Base-by-base conservation (phyloP, 2,329 filamentous ascomycete genomes). In the Epichloe brachyelytri region DNA sequence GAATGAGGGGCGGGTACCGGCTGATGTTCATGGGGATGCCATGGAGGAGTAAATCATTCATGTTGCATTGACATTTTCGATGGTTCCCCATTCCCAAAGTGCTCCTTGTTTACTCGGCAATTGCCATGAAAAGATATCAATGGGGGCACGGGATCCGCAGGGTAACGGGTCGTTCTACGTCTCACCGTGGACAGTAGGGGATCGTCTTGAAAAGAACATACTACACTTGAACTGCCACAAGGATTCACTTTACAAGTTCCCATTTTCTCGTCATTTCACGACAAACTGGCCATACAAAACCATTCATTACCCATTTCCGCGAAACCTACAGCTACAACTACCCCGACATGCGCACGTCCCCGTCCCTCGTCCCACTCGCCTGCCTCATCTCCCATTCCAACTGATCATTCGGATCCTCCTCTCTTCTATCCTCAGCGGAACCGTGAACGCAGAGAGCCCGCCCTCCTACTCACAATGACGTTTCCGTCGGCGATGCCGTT, bases 1-100 rank as follows among this genome's bases (percentile, higher is more conserved):
- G 57, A 86, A 87, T 55, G 91, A 97, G 67, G 93, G 93, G 2
- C 76, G 86, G 62, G 76, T 97, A 66, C 91, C 91, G 2, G 75
- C 78, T 36, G 86, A 82, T 30, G 77, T 82, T 34, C 73, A 78
- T 37, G 62, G 69, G 37, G 73, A 72, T 44, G 69, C 67, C 14
- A 84, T 83, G 80, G 79, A 83, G 67, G 78, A 83, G 61, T 83
- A 66, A 62, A 11, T 8, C 26, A 45, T 30, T 30, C 26, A 30
- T 30, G 8, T 30, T 30, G 26, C 26, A 10, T 30, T 10, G 8
- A 11, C 8, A 11, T 10, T 10, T 30, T 30, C 8, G 10, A 10
- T 4, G 8, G 8, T 0, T 30, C 10, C 3, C 8, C 8, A 30
- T 30, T 30, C 0, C 26, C 8, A 30, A 10, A 30, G 8, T 30